These are phyloP conservation scores for Tagetes patula DNA, from an alignment of 129 eudicot species.

Conservation along the genomic window DNA sequence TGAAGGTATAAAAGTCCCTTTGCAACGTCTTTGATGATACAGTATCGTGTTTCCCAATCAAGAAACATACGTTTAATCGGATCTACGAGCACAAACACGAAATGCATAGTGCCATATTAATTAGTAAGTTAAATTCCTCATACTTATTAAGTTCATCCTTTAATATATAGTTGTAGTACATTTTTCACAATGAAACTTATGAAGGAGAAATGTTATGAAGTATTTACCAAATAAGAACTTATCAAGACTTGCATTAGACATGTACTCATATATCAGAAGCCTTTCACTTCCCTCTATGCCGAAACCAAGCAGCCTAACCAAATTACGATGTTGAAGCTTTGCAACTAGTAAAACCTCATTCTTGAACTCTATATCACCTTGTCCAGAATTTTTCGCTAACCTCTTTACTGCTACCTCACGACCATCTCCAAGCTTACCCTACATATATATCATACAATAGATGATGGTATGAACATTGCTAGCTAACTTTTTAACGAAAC, in stretches of 20 bases:
- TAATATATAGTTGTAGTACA: neutral
- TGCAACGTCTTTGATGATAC: neutral
- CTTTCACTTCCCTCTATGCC: neutral
- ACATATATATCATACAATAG: neutral
- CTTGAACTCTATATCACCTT: neutral
- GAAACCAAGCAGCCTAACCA: constrained; percentile 1
- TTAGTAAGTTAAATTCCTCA: neutral
- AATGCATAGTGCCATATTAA: neutral
- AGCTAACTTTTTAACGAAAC: neutral
- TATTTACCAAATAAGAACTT: neutral
- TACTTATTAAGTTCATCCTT: neutral
- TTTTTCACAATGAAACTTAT: neutral
- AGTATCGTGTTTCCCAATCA: neutral
- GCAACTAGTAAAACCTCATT: constrained; percentile 4
- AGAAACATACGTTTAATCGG: neutral
- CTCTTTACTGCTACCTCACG: constrained; percentile 1
- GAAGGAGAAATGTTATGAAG: neutral
- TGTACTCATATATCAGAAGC: constrained; percentile 1
- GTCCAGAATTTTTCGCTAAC: neutral
- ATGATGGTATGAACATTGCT: neutral
- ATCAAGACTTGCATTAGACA: constrained; percentile 1
- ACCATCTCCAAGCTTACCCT: neutral
- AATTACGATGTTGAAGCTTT: neutral
- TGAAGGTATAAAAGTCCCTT: constrained; percentile 1
- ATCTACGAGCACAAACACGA: neutral